These are phyloP conservation scores for Skeletonema costatum DNA, from an alignment of 108 stramenopile genomes.

Conservation along the genomic window DNA sequence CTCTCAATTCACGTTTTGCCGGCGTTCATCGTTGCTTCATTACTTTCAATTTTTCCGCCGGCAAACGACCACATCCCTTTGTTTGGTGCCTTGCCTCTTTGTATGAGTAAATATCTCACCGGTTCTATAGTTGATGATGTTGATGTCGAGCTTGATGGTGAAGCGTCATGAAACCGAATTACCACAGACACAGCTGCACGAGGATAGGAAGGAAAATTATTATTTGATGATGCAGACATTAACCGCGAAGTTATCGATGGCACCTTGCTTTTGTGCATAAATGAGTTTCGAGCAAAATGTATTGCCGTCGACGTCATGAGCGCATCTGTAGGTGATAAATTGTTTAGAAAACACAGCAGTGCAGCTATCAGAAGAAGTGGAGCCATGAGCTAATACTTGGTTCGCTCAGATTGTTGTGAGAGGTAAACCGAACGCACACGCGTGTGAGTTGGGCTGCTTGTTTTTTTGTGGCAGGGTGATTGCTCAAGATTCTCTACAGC, in stretches of 20 bases:
- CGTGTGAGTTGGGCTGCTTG: too few relatives aligned
- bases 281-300: background rate
- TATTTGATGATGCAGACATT: slow-evolving; percentile 4
- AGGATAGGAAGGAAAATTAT: slow-evolving; percentile 19
- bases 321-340: background rate
- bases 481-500: too few relatives aligned
- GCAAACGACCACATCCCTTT: slow-evolving; percentile 72
- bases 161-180: slow-evolving; percentile 38
- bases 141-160: background rate
- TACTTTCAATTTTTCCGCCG: slow-evolving; percentile 71
- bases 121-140: background rate
- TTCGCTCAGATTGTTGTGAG: background rate
- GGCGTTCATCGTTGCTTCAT: slow-evolving; percentile 58
- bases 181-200: slow-evolving; percentile 72
- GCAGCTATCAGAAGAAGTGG: background rate
- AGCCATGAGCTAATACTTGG: background rate
- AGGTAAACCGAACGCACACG: background rate
- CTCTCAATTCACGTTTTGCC: slow-evolving; percentile 62
- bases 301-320: background rate
- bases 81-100: slow-evolving; percentile 71
- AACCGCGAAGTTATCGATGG: background rate
- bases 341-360: background rate
- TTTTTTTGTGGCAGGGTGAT: too few relatives aligned
- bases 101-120: slow-evolving; percentile 54
- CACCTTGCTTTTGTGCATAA: background rate